phyloP scores from a whole-genome alignment of 805 yeast species.

The Ogataea nitratoaversa region DNA sequence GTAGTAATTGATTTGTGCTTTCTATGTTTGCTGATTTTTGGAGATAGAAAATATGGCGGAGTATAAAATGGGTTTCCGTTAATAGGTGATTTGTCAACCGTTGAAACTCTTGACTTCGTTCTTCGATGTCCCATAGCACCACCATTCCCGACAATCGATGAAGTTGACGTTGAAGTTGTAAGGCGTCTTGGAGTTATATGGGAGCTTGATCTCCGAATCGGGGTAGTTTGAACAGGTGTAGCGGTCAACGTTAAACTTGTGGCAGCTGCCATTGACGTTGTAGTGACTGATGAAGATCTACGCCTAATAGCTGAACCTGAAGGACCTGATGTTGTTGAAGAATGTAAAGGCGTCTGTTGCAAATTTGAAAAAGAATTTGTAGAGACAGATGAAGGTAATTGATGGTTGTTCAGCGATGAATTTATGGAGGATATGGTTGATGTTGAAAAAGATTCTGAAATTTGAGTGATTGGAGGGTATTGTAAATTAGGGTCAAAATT shows the following conservation, averaged over 20 bases:
- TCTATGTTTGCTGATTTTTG: constrained; percentile 32
- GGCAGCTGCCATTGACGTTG: neutral
- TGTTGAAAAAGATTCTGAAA: constrained; percentile 31
- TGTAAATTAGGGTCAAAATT: constrained; percentile 24
- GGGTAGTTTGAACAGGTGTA: constrained; percentile 21
- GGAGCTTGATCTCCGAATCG: constrained; percentile 16
- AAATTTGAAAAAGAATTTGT: constrained; percentile 17
- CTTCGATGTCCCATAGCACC: constrained; percentile 12
- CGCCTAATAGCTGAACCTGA: constrained; percentile 8
- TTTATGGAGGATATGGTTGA: constrained; percentile 31
- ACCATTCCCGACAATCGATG: neutral
- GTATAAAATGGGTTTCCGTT: constrained; percentile 46
- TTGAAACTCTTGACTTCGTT: constrained; percentile 16
- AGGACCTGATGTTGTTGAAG: constrained; percentile 7
- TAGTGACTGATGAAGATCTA: constrained; percentile 8
- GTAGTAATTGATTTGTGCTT: constrained; percentile 30
- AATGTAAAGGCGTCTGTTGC: constrained; percentile 18
- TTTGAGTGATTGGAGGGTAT: constrained; percentile 20
- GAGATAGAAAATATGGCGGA: constrained; percentile 41
- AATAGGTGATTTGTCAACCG: constrained; percentile 32
- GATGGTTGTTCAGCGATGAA: constrained; percentile 12
- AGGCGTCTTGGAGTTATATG: constrained; percentile 23
- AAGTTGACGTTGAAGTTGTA: constrained; percentile 5
- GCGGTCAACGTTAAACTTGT: constrained; percentile 8
- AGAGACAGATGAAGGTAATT: constrained; percentile 15